Percentiles rank a stretch among this genome's conserved stretches.
phyloP scores from a whole-genome alignment of 768 basidiomycete species.

The Boletus patriciae region DNA sequence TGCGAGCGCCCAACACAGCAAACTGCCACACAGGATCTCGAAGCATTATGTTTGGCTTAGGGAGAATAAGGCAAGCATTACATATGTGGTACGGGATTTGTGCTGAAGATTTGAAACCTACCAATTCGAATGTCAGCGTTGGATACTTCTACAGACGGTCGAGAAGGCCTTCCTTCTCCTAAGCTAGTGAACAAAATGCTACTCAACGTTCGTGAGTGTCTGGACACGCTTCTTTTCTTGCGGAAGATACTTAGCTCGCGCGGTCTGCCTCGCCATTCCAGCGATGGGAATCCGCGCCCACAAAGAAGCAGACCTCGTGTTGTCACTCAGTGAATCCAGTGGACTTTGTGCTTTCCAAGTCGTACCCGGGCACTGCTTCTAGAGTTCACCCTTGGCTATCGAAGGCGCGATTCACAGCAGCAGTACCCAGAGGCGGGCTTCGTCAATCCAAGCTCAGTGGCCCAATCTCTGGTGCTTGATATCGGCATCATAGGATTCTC shows the following conservation, averaged over 20 bases:
- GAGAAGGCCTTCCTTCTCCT: too few species aligned
- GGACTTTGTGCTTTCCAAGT: background rate
- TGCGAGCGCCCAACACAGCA: too few species aligned
- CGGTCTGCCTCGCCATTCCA: background rate
- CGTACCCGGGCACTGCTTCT: background rate
- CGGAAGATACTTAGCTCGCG: background rate
- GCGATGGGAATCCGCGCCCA: slow-evolving; percentile 4
- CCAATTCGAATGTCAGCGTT: too few species aligned
- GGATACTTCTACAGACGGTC: too few species aligned
- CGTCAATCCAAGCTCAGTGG: background rate
- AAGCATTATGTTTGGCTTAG: too few species aligned
- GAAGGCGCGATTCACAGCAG: background rate
- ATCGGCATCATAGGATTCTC: background rate
- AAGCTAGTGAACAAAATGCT: too few species aligned
- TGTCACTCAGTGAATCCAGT: background rate
- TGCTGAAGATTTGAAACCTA: too few species aligned
- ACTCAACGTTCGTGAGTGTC: background rate
- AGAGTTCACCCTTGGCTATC: too few species aligned
- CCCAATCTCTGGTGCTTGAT: background rate
- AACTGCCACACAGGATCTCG: too few species aligned
- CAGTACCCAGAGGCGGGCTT: background rate
- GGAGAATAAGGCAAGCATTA: too few species aligned
- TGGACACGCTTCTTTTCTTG: background rate
- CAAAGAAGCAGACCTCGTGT: slow-evolving; percentile 6
- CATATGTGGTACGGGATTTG: too few species aligned